A percentile compares a stretch with the other conserved stretches of the same genome.
These are phyloP conservation scores for Naganishia albida DNA, from an alignment of 1,284 basidiomycete species.

Conservation along the genomic window DNA sequence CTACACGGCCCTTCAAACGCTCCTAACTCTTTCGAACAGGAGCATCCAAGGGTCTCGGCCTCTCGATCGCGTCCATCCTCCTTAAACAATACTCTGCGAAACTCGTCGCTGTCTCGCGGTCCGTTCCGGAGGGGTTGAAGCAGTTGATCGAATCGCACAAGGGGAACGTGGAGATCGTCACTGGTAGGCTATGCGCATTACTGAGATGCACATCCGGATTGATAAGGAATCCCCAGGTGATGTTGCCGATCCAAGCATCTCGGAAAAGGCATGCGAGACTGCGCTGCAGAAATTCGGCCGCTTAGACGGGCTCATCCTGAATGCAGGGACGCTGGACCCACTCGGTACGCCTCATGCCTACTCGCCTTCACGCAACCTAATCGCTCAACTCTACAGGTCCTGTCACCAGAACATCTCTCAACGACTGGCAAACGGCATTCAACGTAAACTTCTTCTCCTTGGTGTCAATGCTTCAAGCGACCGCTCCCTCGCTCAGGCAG, in stretches of 20 bases:
- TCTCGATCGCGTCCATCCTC: slow-evolving; percentile 55
- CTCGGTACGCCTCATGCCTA: slow-evolving; percentile 39
- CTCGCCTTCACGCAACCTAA: background rate
- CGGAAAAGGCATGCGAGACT: slow-evolving; percentile 44
- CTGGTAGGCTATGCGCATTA: background rate
- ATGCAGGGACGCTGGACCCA: slow-evolving; percentile 57
- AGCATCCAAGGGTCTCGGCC: slow-evolving; percentile 57
- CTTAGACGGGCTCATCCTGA: slow-evolving; percentile 57
- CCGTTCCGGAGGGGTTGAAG: slow-evolving; percentile 47
- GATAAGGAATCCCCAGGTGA: slow-evolving; percentile 51
- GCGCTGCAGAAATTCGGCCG: slow-evolving; percentile 55
- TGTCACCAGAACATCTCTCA: slow-evolving; percentile 12
- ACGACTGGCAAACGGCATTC: slow-evolving; percentile 42
- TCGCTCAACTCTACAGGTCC: slow-evolving; percentile 10
- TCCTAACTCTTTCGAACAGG: slow-evolving; percentile 31
- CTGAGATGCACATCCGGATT: background rate
- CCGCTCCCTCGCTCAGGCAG: slow-evolving; percentile 55
- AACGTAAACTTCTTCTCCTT: slow-evolving; percentile 59
- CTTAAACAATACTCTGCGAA: slow-evolving; percentile 50
- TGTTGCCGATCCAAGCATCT: slow-evolving; percentile 50
- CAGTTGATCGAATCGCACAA: slow-evolving; percentile 2
- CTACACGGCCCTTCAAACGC: too few species aligned
- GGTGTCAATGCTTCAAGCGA: slow-evolving; percentile 55
- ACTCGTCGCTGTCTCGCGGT: slow-evolving; percentile 58
- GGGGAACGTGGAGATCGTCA: slow-evolving; percentile 5